These are phyloP conservation scores for Chrysanthemum lavandulifolium DNA, from an alignment of 129 eudicot species.

Conservation along the genomic window DNA sequence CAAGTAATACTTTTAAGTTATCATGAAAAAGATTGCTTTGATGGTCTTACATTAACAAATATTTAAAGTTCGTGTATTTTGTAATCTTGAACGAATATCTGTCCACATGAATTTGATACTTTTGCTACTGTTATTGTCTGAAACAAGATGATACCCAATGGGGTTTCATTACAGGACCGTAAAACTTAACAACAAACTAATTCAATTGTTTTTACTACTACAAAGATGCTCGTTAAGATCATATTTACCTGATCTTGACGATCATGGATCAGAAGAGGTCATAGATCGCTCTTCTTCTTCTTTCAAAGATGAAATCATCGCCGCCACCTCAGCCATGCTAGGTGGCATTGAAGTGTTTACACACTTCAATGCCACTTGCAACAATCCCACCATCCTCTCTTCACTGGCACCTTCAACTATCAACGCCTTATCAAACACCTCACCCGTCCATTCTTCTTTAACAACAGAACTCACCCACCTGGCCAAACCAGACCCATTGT, in stretches of 20 bases:
- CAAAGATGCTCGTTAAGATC: not conserved
- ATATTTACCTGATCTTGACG: not conserved
- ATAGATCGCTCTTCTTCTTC: conserved; percentile 60
- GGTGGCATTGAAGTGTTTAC: conserved; percentile 53
- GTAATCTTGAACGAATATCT: not conserved
- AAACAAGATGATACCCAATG: conserved; percentile 6
- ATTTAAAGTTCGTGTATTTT: not conserved
- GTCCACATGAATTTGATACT: not conserved
- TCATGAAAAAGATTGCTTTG: no score
- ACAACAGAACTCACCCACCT: conserved; percentile 69
- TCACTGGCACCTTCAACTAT: conserved; percentile 62
- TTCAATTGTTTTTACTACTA: conserved; percentile 8
- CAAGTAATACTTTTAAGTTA: not conserved
- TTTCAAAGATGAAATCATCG: conserved; percentile 46
- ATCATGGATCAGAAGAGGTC: conserved; percentile 47
- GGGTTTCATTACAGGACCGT: not conserved
- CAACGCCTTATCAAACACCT: conserved; percentile 60
- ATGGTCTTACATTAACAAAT: not conserved
- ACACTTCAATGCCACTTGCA: conserved; percentile 74
- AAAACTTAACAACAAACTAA: conserved; percentile 2
- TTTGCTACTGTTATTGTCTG: not conserved
- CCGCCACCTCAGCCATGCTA: conserved; percentile 41
- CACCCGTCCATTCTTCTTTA: conserved; percentile 74
- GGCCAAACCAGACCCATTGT: conserved; percentile 45
- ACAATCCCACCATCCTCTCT: conserved; percentile 60